Percentiles rank a stretch among this genome's conserved stretches.
phyloP scores from a whole-genome alignment of 2,329 filamentous ascomycete genomes.

The Alternaria metachromatica region DNA sequence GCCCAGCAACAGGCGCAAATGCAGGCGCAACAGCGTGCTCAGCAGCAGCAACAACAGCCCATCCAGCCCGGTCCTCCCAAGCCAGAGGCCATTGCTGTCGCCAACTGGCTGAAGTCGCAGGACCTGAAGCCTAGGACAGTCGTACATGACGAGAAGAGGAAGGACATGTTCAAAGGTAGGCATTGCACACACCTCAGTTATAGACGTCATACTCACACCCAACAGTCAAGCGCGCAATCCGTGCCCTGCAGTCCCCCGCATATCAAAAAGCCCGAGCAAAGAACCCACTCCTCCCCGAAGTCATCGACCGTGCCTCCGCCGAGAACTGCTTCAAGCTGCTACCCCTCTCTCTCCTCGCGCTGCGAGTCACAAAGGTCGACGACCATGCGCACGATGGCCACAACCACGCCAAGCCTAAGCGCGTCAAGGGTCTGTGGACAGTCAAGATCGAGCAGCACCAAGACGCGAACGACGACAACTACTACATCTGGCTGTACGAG shows the following conservation, averaged over 20 bases:
- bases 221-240: conserved; percentile 91
- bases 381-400: conserved; percentile 73
- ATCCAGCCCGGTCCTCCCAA: conserved; percentile 83
- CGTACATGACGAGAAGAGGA: conserved; percentile 93
- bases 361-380: conserved; percentile 85
- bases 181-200: background rate
- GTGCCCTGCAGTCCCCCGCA: conserved; percentile 84
- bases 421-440: conserved; percentile 94
- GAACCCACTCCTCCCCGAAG: conserved; percentile 85
- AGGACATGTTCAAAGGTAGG: conserved; percentile 95
- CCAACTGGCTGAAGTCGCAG: conserved; percentile 83
- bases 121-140: conserved; percentile 88
- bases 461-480: conserved; percentile 82
- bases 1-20: conserved; percentile 59
- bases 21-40: conserved; percentile 29
- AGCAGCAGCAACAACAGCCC: conserved; percentile 61
- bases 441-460: conserved; percentile 97
- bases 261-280: conserved; percentile 90
- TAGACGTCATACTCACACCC: background rate
- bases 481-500: conserved; percentile 97
- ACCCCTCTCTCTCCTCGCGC: conserved; percentile 89
- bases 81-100: conserved; percentile 85
- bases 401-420: conserved; percentile 68
- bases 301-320: conserved; percentile 85
- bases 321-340: conserved; percentile 96